Base-by-base conservation (phyloP, 1,284 basidiomycete species). In the Phylloporus gajari region DNA sequence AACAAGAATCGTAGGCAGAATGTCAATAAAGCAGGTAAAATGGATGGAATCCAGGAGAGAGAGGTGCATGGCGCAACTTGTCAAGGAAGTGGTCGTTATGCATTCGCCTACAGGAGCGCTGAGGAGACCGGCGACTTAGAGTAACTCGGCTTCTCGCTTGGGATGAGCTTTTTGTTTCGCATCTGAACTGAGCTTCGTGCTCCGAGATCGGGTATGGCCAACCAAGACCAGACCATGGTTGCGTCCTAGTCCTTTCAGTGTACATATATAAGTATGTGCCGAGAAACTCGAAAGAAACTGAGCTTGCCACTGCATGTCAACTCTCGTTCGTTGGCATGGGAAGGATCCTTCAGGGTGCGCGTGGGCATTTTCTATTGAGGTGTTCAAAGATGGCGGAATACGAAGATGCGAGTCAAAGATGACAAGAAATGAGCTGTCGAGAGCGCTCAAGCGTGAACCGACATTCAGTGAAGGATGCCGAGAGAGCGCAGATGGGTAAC, bases 281-380 rank as follows among this genome's bases (percentile, higher is more conserved):
- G 89, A 91, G 73, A 87, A 91, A 70, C 91, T 86, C 3, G 84
- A 83, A 27, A 93, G 85, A 5, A 93, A 86, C 72, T 91, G 89
- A 0, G 89, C 88, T 74, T 93, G 88, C 91, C 79, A 79, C 66
- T 87, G 73, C 73, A 35, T 35, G 35, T 35, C 35, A 35, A 35
- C 35, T 35, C 35, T 35, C 71, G 81, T 76, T 70, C 92, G 89
- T 53, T n/a, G 91, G 65, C 11, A 64, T 85, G 25, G 84, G 84
- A 17, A 93, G 81, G 35, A 91, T 85, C 84, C 79, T 62, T 93
- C 84, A 69, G 88, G 35, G 35, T 35, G 35, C 86, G 19, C 74
- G 8, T 35, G 35, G 35, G 86, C 83, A 3, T 76, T 77, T 17
- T 85, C 81, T 13, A 87, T 71, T 23, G 86, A 88, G 7, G 79